These are phyloP conservation scores for Erigeron canadensis DNA, from an alignment of 129 eudicot species.

Conservation along the genomic window DNA sequence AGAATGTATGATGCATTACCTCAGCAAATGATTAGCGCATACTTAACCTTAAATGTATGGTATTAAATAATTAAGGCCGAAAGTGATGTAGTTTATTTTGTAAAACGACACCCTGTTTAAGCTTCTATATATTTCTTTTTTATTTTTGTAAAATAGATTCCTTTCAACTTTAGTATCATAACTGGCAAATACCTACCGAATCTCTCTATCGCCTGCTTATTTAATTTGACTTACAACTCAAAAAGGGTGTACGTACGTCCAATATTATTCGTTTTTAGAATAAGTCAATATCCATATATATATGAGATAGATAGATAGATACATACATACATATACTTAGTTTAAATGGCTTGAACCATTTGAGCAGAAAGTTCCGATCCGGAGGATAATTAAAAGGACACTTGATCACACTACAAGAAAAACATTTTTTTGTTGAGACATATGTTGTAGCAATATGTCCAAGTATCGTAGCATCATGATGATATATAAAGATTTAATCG, in stretches of 20 bases:
- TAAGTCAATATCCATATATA: neutral
- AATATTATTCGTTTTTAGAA: neutral
- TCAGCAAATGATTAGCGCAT: neutral
- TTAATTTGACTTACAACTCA: slow-evolving; percentile 14
- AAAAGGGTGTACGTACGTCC: neutral
- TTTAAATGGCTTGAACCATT: neutral
- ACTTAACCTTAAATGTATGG: neutral
- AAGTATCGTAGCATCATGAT: no score
- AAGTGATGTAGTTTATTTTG: neutral
- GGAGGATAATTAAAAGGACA: neutral
- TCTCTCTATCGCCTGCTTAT: slow-evolving; percentile 11
- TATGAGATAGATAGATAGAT: no score
- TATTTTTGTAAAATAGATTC: neutral
- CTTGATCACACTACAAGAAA: no score
- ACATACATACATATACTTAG: no score
- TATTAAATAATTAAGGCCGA: neutral
- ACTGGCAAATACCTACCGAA: slow-evolving; percentile 38
- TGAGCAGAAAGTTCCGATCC: neutral
- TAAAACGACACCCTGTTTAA: slow-evolving; percentile 29
- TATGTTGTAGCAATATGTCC: no score
- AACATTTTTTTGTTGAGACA: no score
- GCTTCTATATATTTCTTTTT: neutral
- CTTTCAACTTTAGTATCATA: slow-evolving; percentile 27
- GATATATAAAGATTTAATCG: neutral
- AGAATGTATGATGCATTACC: neutral